phyloP scores from a whole-genome alignment of 352 stramenopile species.

The Phytopythium sindhum region DNA sequence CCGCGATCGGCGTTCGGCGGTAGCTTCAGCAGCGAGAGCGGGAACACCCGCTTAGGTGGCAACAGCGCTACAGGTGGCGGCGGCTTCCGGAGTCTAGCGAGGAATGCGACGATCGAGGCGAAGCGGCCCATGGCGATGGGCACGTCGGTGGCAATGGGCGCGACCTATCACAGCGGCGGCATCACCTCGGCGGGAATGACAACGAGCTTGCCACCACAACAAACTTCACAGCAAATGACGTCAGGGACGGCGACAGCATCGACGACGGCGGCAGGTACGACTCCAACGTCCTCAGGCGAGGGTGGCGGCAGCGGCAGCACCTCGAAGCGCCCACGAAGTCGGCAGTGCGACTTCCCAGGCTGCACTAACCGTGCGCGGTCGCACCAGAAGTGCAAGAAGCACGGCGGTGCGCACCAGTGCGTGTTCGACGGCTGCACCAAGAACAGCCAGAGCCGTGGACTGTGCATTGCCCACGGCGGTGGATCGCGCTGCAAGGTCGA shows the following conservation, averaged over 20 bases:
- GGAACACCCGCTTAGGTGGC: conserved; percentile 4
- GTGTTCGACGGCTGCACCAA: conserved; percentile 83
- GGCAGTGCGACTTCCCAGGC: conserved; percentile 69
- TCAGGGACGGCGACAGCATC: background rate
- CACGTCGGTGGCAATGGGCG: conserved; percentile 12
- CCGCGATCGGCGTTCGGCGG: conserved; percentile 8
- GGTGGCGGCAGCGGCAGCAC: conserved; percentile 3
- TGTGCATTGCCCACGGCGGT: conserved; percentile 83
- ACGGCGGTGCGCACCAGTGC: conserved; percentile 83
- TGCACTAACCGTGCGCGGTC: conserved; percentile 78
- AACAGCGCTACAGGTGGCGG: background rate
- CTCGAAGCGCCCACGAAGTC: conserved; percentile 37
- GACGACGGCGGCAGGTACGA: conserved; percentile 1
- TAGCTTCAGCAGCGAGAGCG: conserved; percentile 11
- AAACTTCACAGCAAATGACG: background rate
- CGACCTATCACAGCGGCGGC: conserved; percentile 15
- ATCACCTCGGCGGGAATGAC: background rate
- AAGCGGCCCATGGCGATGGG: conserved; percentile 20
- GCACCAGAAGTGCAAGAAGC: conserved; percentile 89
- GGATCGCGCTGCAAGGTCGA: conserved; percentile 78
- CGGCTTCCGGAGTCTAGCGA: conserved; percentile 32
- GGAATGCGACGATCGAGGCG: conserved; percentile 36
- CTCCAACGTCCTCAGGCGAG: conserved; percentile 9
- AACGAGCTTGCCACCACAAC: conserved; percentile 6
- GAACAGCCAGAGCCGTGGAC: conserved; percentile 83